Evolutionary conservation across 1,284 basidiomycete genomes (phyloP).

Genomic region (Polyporus tsugae): DNA sequence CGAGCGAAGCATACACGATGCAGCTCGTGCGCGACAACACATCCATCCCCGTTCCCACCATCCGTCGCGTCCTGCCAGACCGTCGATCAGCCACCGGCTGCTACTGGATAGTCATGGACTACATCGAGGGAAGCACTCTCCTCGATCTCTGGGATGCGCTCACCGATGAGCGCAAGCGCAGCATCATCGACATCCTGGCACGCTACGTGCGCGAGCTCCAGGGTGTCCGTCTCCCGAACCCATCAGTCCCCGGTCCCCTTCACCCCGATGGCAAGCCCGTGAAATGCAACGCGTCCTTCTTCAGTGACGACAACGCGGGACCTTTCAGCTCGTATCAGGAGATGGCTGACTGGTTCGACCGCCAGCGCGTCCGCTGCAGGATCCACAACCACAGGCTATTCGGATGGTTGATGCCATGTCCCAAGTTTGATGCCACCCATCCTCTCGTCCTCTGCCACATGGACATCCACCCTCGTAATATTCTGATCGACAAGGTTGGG

Average conservation of each 20-base stretch:
- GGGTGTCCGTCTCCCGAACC: neutral
- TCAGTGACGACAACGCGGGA: neutral
- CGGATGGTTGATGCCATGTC: neutral
- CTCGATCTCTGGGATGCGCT: neutral
- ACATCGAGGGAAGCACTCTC: neutral
- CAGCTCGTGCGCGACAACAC: constrained; percentile 3
- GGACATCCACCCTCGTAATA: neutral
- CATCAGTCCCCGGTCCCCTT: neutral
- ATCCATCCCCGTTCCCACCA: constrained; percentile 1
- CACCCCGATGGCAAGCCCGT: neutral
- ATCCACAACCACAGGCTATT: neutral
- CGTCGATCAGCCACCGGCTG: neutral
- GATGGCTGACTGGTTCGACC: constrained; percentile 5
- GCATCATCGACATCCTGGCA: neutral
- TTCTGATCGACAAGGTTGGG: neutral
- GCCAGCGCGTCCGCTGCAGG: neutral
- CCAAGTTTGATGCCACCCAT: neutral
- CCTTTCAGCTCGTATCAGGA: neutral
- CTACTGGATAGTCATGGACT: constrained; percentile 2
- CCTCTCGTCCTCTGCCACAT: constrained; percentile 1
- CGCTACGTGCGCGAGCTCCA: neutral
- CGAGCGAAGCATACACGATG: neutral
- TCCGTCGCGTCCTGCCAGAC: neutral
- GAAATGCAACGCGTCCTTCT: neutral
- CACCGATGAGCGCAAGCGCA: neutral